These are phyloP conservation scores for Sicyos baderoa DNA, from an alignment of 306 rosid genomes.

Conservation along the genomic window DNA sequence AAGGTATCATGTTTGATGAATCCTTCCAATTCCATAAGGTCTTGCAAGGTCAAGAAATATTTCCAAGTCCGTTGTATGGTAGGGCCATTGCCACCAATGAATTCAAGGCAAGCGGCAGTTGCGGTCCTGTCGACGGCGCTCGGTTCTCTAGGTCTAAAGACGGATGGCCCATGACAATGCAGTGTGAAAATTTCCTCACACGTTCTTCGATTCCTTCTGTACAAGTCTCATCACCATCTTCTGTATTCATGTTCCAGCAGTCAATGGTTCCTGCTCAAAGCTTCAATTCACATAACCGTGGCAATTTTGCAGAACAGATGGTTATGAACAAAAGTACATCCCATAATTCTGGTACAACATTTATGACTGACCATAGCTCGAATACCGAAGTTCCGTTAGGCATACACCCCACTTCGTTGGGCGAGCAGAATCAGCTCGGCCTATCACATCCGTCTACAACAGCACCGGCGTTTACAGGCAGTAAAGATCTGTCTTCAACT, in stretches of 20 bases:
- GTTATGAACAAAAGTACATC: slow-evolving; percentile 1
- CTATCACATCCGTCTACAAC: not conserved
- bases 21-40: slow-evolving; percentile 88
- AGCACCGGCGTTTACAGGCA: slow-evolving; percentile 27
- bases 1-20: slow-evolving; percentile 66
- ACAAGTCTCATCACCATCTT: slow-evolving; percentile 87
- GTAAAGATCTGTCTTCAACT: slow-evolving; percentile 44
- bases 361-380: not conserved
- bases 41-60: slow-evolving; percentile 99
- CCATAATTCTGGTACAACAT: slow-evolving; percentile 5
- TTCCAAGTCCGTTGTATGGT: slow-evolving; percentile 58
- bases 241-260: slow-evolving; percentile 89
- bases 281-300: slow-evolving; percentile 23
- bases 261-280: slow-evolving; percentile 44
- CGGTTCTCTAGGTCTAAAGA: slow-evolving; percentile 43
- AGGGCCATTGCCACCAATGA: slow-evolving; percentile 36
- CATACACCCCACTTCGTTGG: not conserved
- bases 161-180: slow-evolving; percentile 51
- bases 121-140: slow-evolving; percentile 47
- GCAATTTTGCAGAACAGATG: slow-evolving; percentile 1
- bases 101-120: slow-evolving; percentile 44
- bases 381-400: not conserved
- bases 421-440: slow-evolving; percentile 10
- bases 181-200: slow-evolving; percentile 31
- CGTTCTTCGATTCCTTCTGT: slow-evolving; percentile 41